Evolutionary conservation across 1,284 basidiomycete genomes (phyloP), one percentile per base, ranked within the genome.

Genomic region (Microbotryum saponariae): DNA sequence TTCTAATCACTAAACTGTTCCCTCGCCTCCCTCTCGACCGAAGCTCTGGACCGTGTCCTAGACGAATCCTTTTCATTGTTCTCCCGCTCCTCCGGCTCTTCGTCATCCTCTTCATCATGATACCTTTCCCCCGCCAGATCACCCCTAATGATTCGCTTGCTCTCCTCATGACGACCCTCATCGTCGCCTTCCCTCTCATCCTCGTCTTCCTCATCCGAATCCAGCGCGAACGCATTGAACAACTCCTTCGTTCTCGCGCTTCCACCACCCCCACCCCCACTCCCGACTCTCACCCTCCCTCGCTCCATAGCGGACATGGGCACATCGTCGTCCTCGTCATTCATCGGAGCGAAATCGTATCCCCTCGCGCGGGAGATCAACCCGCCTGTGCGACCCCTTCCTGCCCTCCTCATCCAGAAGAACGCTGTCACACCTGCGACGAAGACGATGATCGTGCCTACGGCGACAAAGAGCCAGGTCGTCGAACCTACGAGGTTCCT

Each of bases 161-260:
- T 42, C 16, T 42, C 37, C 16, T 42, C 12, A 42, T 42, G 16
- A 1, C 16, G 14, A 42, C 14, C 37, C 10, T 45, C 61, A 3
- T 44, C 59, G 6, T 61, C 64, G 21, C 57, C 57, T 16, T 56
- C 66, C n/a, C 69, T 71, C 1, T 71, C 73, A 10, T 74, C 74
- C 7, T 74, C 75, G 21, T 74, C 73, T 25, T 71, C 73, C 6
- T 73, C 74, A 27, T 71, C 70, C 8, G 66, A 71, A 6, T 70
- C 58, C 29, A 73, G 29, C 48, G 70, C 74, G 65, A 77, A 77
- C 3, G 76, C 76, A 59, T 77, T 73, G 66, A 77, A 78, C 23
- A 78, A 64, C 63, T 77, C 76, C 56, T 72, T 67, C 20, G 75
- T 75, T 52, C 74, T 52, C 37, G 50, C 59, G 50, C 52, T 27